Evolutionary conservation across 2,329 filamentous ascomycete species (phyloP).

Genomic region (Penicillium nordicum): DNA sequence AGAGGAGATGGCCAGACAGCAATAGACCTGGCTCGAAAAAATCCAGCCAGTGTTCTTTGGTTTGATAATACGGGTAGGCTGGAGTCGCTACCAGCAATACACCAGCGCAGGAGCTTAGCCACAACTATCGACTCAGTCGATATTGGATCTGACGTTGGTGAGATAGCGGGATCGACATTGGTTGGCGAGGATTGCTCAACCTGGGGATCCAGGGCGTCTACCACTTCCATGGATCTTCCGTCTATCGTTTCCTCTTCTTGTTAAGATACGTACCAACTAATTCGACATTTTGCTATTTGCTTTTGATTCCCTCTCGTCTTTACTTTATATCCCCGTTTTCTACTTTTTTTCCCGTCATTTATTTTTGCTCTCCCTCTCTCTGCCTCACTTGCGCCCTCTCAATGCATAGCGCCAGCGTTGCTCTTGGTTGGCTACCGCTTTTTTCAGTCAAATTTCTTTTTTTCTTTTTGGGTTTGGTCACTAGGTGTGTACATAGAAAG

Average conservation of each 20-base stretch:
- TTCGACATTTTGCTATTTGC: too few species aligned
- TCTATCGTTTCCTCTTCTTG: slow-evolving; percentile 7
- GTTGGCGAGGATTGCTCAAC: slow-evolving; percentile 10
- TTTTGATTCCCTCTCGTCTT: too few species aligned
- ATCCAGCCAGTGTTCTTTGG: slow-evolving; percentile 24
- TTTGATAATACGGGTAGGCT: slow-evolving; percentile 20
- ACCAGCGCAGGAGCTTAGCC: slow-evolving; percentile 15
- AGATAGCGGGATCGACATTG: slow-evolving; percentile 16
- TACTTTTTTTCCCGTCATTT: too few species aligned
- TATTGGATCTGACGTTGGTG: slow-evolving; percentile 14
- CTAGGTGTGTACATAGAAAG: too few species aligned
- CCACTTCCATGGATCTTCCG: slow-evolving; percentile 8
- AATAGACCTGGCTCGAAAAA: slow-evolving; percentile 24
- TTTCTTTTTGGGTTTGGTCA: too few species aligned
- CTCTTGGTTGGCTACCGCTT: too few species aligned
- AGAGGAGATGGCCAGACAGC: slow-evolving; percentile 17
- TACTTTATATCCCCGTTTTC: too few species aligned
- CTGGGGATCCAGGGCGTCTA: slow-evolving; percentile 12
- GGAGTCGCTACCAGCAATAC: not conserved
- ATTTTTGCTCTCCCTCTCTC: too few species aligned
- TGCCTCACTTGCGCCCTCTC: too few species aligned
- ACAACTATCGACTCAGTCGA: slow-evolving; percentile 19
- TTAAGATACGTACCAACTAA: too few species aligned
- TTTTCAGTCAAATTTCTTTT: too few species aligned
- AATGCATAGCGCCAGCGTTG: too few species aligned